These are phyloP conservation scores for Clohesyomyces aquaticus DNA, from an alignment of 495 filamentous ascomycete genomes.

Conservation along the genomic window DNA sequence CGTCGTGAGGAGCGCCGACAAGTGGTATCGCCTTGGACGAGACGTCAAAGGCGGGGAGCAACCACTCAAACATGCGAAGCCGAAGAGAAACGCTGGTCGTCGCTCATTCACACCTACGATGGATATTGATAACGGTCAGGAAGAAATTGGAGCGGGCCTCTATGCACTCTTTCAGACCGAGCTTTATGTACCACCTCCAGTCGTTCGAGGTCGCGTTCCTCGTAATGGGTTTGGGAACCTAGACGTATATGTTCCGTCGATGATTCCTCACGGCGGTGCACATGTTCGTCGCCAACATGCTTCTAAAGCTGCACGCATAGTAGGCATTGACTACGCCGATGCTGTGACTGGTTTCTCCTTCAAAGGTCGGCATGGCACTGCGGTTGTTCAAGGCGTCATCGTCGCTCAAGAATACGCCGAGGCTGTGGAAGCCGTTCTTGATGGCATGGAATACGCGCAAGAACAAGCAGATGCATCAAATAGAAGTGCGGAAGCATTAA, in stretches of 20 bases:
- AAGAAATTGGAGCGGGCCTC: conserved; percentile 56
- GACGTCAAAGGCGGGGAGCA: conserved; percentile 72
- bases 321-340: conserved; percentile 84
- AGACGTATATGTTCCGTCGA: conserved; percentile 88
- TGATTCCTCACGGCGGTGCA: conserved; percentile 81
- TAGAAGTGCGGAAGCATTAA: conserved; percentile 61
- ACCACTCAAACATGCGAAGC: conserved; percentile 68
- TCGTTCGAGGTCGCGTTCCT: conserved; percentile 74
- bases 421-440: conserved; percentile 69
- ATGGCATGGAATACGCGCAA: conserved; percentile 64
- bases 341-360: conserved; percentile 92
- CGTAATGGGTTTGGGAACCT: conserved; percentile 88
- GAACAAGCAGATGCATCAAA: conserved; percentile 60
- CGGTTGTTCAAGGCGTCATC: conserved; percentile 74
- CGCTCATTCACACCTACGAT: conserved; percentile 18
- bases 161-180: conserved; percentile 79
- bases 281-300: conserved; percentile 71
- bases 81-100: conserved; percentile 46
- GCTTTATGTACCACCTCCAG: conserved; percentile 72
- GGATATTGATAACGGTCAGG: conserved; percentile 41
- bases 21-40: conserved; percentile 86
- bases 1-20: conserved; percentile 71
- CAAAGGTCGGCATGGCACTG: conserved; percentile 77
- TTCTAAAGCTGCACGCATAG: conserved; percentile 69
- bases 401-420: conserved; percentile 72